Base-by-base conservation (phyloP, 306 rosid species). In the Prunus davidiana region DNA sequence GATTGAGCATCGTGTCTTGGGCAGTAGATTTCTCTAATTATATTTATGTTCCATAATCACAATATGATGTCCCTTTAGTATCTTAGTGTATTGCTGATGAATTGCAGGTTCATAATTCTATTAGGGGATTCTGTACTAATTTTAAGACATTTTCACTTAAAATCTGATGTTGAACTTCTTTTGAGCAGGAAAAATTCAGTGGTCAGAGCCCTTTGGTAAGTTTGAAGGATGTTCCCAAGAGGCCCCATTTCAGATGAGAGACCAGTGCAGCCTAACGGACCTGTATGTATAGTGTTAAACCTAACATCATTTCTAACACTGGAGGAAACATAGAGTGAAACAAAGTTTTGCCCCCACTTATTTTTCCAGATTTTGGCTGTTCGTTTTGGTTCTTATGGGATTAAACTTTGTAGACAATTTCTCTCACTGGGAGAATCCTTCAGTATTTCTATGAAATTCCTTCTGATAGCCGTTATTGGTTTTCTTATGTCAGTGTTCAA, bases 201-300 rank as follows among this genome's bases (percentile, higher is more conserved):
- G 56, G 50, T 32, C 82, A 50, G 51, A 51, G 24, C 46, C 72
- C 72, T 25, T 68, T 27, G 50, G 70, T 72, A 65, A 77, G 67
- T 13, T 55, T 58, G 28, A 80, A 24, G 68, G 81, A 64, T 24
- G 74, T 67, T 32, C 34, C 71, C 46, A 79, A 49, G 58, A 81
- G 87, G 79, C 79, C 73, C 64, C 80, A 77, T 82, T 69, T 79
- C 69, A 81, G 90, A 22, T 84, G 79, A 82, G 52, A 64, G 68
- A 68, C 63, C 46, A 49, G 45, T 72, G 54, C 76, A 76, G 70
- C 58, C 8, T 25, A 32, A 28, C 3, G 30, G 18, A 58, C 65
- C 1, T 38, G 55, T 30, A 20, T 86, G 73, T 71, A 67, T 63
- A 86, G 84, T 0, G 69, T 7, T 38, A 61, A 60, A 28, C 34